Evolutionary conservation across 441 rosid species (phyloP).

Genomic region (Bocquillonia castaneifolia): DNA sequence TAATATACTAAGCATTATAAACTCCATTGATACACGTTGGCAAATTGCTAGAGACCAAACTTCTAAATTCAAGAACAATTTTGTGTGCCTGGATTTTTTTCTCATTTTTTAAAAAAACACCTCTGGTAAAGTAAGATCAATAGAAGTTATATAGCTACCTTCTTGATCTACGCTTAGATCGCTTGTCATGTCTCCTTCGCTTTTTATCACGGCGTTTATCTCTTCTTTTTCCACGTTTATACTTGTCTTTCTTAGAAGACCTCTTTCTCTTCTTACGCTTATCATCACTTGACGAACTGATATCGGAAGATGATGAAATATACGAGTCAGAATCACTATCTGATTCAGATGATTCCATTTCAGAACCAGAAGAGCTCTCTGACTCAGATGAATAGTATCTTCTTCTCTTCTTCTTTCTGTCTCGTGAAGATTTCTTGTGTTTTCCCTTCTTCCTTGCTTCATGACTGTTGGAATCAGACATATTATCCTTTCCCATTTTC

Average conservation of each 20-base stretch:
- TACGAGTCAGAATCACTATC: slow-evolving; percentile 72
- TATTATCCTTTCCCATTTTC: slow-evolving; percentile 41
- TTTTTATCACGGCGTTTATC: slow-evolving; percentile 71
- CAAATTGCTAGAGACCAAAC: not conserved
- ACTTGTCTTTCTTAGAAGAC: slow-evolving; percentile 65
- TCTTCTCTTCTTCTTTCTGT: slow-evolving; percentile 67
- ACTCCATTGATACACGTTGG: too few species aligned
- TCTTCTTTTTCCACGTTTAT: slow-evolving; percentile 62
- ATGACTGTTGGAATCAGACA: slow-evolving; percentile 33
- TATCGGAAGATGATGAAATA: slow-evolving; percentile 58
- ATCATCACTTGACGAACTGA: slow-evolving; percentile 85
- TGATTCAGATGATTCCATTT: slow-evolving; percentile 56
- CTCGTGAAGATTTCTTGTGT: slow-evolving; percentile 67
- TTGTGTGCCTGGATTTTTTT: too few species aligned
- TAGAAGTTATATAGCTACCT: slow-evolving; percentile 40
- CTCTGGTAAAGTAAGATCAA: not conserved
- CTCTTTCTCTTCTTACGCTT: slow-evolving; percentile 70
- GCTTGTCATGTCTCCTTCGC: slow-evolving; percentile 60
- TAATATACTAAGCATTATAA: too few species aligned
- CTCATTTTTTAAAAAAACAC: too few species aligned
- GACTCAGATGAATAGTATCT: slow-evolving; percentile 55
- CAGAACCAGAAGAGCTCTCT: slow-evolving; percentile 52
- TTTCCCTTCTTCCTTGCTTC: slow-evolving; percentile 51
- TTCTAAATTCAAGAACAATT: too few species aligned
- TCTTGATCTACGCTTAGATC: slow-evolving; percentile 65